Evolutionary conservation across 2,329 filamentous ascomycete genomes (phyloP).

Genomic region (Aspergillus glaucus): DNA sequence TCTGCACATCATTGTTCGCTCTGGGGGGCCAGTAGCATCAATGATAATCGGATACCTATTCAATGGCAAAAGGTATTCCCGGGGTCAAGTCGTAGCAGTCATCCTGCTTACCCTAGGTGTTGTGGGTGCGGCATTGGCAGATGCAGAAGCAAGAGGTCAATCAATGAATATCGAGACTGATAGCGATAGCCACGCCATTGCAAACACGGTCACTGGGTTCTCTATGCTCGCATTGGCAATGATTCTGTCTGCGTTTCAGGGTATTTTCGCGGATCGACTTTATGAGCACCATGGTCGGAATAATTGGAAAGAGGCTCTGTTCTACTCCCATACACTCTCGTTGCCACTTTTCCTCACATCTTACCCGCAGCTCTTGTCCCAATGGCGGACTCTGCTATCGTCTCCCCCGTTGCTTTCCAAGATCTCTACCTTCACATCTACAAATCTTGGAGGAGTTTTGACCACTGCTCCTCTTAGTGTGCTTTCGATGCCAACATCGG

Average conservation of each 20-base stretch:
- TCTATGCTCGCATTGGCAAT: conserved; percentile 81
- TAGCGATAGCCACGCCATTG: conserved; percentile 18
- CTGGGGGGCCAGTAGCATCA: conserved; percentile 91
- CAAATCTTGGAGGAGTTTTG: neutral
- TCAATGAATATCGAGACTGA: conserved; percentile 35
- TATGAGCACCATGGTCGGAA: conserved; percentile 73
- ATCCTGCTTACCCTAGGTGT: conserved; percentile 79
- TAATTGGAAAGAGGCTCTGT: conserved; percentile 92
- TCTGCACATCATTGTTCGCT: conserved; percentile 91
- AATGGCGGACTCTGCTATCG: conserved; percentile 29
- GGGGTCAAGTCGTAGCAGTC: conserved; percentile 74
- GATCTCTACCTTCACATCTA: conserved; percentile 6
- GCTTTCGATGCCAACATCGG: conserved; percentile 40
- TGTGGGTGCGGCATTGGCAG: conserved; percentile 80
- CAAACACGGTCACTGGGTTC: conserved; percentile 57
- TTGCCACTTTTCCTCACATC: conserved; percentile 39
- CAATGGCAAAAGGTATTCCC: conserved; percentile 71
- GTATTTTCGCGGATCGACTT: conserved; percentile 85
- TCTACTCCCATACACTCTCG: conserved; percentile 67
- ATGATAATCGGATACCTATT: conserved; percentile 84
- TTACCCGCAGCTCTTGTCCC: conserved; percentile 28
- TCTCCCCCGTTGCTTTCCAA: conserved; percentile 28
- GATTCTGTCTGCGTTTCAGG: conserved; percentile 86
- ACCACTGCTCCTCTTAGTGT: neutral
- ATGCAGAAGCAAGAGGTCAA: conserved; percentile 70